Evolutionary conservation across 305 asterid species (phyloP).

Genomic region (Coffea humblotiana): DNA sequence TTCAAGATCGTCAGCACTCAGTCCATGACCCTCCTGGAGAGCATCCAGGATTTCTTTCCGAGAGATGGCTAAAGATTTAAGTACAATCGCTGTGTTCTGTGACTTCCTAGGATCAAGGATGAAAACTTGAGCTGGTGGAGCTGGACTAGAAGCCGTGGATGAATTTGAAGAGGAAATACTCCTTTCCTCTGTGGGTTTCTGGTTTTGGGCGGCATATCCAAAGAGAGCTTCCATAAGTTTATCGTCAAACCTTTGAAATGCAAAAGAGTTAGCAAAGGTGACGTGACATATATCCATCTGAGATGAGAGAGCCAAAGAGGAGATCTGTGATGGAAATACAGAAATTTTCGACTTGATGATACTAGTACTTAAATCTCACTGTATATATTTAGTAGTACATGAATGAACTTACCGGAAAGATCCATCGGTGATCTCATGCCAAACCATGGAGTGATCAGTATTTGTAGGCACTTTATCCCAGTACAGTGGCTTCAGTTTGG

Average conservation of each 20-base stretch:
- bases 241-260: constrained; percentile 60
- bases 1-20: constrained; percentile 60
- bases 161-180: constrained; percentile 22
- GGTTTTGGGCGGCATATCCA: constrained; percentile 46
- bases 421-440: constrained; percentile 78
- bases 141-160: constrained; percentile 32
- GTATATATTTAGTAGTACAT: neutral
- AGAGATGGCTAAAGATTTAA: constrained; percentile 60
- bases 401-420: constrained; percentile 59
- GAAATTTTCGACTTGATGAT: no score
- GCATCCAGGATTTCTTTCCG: constrained; percentile 61
- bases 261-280: neutral
- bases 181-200: constrained; percentile 33
- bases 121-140: constrained; percentile 40
- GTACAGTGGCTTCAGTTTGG: constrained; percentile 70
- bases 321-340: no score
- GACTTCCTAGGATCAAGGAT: constrained; percentile 76
- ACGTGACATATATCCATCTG: neutral
- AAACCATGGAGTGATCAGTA: constrained; percentile 80
- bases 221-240: constrained; percentile 74
- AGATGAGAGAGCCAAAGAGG: no score
- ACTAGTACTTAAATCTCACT: no score
- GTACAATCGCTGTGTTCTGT: constrained; percentile 74
- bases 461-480: constrained; percentile 85
- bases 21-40: constrained; percentile 61